Base-by-base conservation (phyloP, 2,329 filamentous ascomycete species). In the Tricladium varicosporioides region DNA sequence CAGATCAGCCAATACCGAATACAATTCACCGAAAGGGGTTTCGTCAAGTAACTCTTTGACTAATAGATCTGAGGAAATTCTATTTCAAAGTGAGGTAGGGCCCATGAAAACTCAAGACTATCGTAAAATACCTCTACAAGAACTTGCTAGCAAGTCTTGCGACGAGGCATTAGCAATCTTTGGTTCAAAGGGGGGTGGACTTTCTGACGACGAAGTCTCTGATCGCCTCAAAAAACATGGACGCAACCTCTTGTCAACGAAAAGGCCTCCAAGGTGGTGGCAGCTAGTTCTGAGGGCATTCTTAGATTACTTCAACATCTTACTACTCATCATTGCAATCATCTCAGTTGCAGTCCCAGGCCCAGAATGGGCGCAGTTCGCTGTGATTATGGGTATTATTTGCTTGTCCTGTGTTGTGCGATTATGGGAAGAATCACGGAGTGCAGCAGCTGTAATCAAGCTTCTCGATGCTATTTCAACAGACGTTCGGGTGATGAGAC, bases 171-270 rank as follows among this genome's bases (percentile, higher is more conserved):
- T 51, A 5, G 18, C 19, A 7, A 4, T 22, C 5, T 18, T 51
- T 14, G 33, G 18, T 13, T 40, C 16, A 3, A 18, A 10, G 15
- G 16, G 2, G 42, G 43, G 36, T 51, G 57, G 57, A 10, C 53
- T 56, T 10, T 36, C 45, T 14, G 4, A 22, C 15, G 49, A 45
- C 16, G 54, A 51, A 19, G 50, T 50, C 16, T 13, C 42, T 14
- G 5, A 19, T 44, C 57, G 57, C 33, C 53, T 60, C 5, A 15
- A 36, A n/a, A 13, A 16, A 14, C 33, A 51, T 19, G 57, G 57
- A 9, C 18, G 50, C 32, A 60, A 54, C 27, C 22, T 54, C 14
- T 19, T 45, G n/a, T 51, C 48, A 18, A 36, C 48, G n/a, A 51
- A 51, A n/a, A 40, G 22, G 9, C 16, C 48, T 4, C 32, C 31